These are phyloP conservation scores for Isabelozyma rhagii DNA, from an alignment of 805 yeast species.

Conservation along the genomic window DNA sequence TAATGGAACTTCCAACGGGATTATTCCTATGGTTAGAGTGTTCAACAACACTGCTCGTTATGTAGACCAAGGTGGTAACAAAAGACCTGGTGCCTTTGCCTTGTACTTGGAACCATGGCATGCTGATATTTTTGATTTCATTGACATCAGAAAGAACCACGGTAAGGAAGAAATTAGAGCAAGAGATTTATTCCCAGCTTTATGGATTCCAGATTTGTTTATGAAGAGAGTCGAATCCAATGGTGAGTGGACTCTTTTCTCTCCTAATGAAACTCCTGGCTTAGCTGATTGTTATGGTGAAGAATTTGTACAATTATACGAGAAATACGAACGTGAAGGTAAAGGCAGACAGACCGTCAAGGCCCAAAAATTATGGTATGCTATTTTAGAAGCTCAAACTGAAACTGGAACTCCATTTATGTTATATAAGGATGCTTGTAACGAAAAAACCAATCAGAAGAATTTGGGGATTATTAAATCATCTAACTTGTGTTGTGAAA, in stretches of 20 bases:
- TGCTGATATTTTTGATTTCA: slow-evolving; percentile 55
- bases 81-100: slow-evolving; percentile 65
- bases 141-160: slow-evolving; percentile 59
- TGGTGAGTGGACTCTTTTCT: slow-evolving; percentile 56
- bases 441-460: slow-evolving; percentile 56
- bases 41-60: slow-evolving; percentile 63
- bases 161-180: slow-evolving; percentile 65
- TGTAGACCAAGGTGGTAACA: slow-evolving; percentile 65
- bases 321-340: slow-evolving; percentile 48
- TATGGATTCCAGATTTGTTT: slow-evolving; percentile 62
- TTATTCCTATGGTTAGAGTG: slow-evolving; percentile 61
- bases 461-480: slow-evolving; percentile 59
- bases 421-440: slow-evolving; percentile 63
- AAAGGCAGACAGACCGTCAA: slow-evolving; percentile 48
- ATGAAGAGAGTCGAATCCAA: slow-evolving; percentile 59
- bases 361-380: slow-evolving; percentile 62
- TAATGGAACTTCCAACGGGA: slow-evolving; percentile 61
- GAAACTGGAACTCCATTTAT: slow-evolving; percentile 66
- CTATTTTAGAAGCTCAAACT: slow-evolving; percentile 59
- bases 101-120: slow-evolving; percentile 64
- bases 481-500: slow-evolving; percentile 61
- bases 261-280: slow-evolving; percentile 60
- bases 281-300: slow-evolving; percentile 54
- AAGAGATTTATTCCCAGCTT: slow-evolving; percentile 59
- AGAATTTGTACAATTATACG: slow-evolving; percentile 51